Evolutionary conservation across 2,329 filamentous ascomycete species (phyloP).

Genomic region (Seiridium cupressi): DNA sequence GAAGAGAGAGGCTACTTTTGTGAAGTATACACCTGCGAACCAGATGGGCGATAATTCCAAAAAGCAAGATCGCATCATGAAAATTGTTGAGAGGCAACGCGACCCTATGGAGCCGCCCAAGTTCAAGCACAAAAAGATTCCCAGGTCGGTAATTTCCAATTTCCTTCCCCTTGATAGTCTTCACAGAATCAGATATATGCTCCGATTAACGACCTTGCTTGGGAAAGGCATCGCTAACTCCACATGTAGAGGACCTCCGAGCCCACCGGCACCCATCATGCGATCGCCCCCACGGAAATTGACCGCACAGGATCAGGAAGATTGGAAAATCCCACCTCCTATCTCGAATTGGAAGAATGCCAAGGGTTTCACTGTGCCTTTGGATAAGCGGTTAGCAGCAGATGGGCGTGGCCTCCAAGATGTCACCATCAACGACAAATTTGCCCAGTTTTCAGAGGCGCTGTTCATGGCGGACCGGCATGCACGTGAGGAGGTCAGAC

Average conservation of each 20-base stretch:
- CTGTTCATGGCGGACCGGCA: constrained; percentile 93
- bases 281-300: constrained; percentile 92
- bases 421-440: constrained; percentile 96
- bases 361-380: constrained; percentile 92
- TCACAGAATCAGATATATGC: no score
- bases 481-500: constrained; percentile 91
- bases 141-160: constrained; percentile 33
- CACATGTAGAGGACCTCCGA: constrained; percentile 68
- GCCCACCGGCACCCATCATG: constrained; percentile 90
- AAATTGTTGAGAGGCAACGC: constrained; percentile 90
- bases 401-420: constrained; percentile 92
- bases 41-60: constrained; percentile 89
- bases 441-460: constrained; percentile 92
- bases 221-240: no score
- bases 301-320: constrained; percentile 95
- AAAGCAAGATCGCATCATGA: constrained; percentile 96
- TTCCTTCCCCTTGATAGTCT: no score
- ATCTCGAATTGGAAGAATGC: constrained; percentile 99
- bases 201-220: no score
- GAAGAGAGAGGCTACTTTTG: constrained; percentile 84
- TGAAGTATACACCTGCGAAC: constrained; percentile 91
- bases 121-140: constrained; percentile 99
- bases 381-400: constrained; percentile 93
- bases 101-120: constrained; percentile 98
- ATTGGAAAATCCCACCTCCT: constrained; percentile 84